These are phyloP conservation scores for Allium fistulosum DNA, from an alignment of 106 monocot species.

Conservation along the genomic window DNA sequence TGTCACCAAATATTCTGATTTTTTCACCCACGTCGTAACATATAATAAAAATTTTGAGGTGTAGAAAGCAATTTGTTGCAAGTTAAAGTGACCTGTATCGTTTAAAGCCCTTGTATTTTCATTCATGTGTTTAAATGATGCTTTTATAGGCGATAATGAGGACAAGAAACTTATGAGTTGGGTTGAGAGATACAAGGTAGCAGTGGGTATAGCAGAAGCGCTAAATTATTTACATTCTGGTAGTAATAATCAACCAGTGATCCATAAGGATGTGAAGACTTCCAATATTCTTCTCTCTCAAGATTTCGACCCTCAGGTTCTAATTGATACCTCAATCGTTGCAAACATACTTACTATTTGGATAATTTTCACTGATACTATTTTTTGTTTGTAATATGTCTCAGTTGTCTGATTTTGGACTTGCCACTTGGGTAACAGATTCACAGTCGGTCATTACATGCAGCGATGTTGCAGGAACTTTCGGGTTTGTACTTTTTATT, in stretches of 20 bases:
- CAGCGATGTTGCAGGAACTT: conserved; percentile 80
- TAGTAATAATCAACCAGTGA: conserved; percentile 29
- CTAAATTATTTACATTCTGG: conserved; percentile 61
- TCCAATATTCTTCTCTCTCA: conserved; percentile 85
- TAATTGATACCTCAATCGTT: neutral
- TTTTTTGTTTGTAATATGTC: conserved; percentile 5
- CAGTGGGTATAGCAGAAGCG: conserved; percentile 60
- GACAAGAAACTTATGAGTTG: conserved; percentile 33
- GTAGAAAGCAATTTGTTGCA: neutral
- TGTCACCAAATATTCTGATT: neutral
- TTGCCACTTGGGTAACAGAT: conserved; percentile 54
- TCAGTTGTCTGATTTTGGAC: conserved; percentile 88
- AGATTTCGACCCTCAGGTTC: conserved; percentile 62
- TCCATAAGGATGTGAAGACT: conserved; percentile 90
- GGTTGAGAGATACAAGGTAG: conserved; percentile 62
- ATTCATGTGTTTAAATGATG: too few species aligned
- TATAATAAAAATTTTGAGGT: neutral
- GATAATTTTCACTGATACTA: too few species aligned
- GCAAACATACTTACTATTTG: neutral
- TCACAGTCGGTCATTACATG: conserved; percentile 37
- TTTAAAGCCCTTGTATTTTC: too few species aligned
- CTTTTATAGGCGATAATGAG: conserved; percentile 27
- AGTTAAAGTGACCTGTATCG: too few species aligned
- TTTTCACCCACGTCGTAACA: neutral
- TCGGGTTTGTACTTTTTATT: conserved; percentile 47